phyloP scores from a whole-genome alignment of 805 yeast species.

The Cyberlindnera sargentensis region DNA sequence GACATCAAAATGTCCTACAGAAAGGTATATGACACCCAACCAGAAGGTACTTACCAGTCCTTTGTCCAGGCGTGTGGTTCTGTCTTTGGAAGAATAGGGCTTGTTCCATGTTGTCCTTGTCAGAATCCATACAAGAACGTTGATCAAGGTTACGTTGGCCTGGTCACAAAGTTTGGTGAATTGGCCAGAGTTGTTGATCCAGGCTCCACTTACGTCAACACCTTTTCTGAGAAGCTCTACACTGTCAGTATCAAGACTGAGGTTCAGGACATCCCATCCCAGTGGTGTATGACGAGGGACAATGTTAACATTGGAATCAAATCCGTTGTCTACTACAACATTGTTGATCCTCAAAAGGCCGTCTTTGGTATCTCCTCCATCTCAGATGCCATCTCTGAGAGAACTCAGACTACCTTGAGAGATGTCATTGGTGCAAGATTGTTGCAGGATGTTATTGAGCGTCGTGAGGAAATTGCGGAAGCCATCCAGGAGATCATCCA shows the following conservation, averaged over 20 bases:
- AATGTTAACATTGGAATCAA: constrained; percentile 57
- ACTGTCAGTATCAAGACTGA: constrained; percentile 48
- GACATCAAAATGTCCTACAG: constrained; percentile 26
- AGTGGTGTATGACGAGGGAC: constrained; percentile 64
- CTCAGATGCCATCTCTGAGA: constrained; percentile 48
- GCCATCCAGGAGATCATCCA: constrained; percentile 55
- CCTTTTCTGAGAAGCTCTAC: constrained; percentile 50
- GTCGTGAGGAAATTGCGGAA: constrained; percentile 63
- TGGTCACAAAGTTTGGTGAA: constrained; percentile 61
- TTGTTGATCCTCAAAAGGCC: constrained; percentile 63
- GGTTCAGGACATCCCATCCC: constrained; percentile 60
- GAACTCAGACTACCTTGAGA: constrained; percentile 68
- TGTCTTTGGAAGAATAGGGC: constrained; percentile 35
- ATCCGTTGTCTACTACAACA: constrained; percentile 60
- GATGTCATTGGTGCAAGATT: constrained; percentile 62
- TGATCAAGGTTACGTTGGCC: constrained; percentile 62
- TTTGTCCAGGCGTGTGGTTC: constrained; percentile 36
- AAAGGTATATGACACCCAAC: constrained; percentile 33
- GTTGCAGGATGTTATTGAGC: constrained; percentile 66
- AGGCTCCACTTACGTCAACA: constrained; percentile 58
- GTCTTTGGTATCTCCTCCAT: constrained; percentile 49
- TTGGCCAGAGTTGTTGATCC: constrained; percentile 61
- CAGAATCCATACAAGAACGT: constrained; percentile 55
- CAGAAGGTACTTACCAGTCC: constrained; percentile 34
- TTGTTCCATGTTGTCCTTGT: constrained; percentile 38